These are phyloP conservation scores for Trichocladium antarcticum DNA, from an alignment of 495 filamentous ascomycete species.

Conservation along the genomic window DNA sequence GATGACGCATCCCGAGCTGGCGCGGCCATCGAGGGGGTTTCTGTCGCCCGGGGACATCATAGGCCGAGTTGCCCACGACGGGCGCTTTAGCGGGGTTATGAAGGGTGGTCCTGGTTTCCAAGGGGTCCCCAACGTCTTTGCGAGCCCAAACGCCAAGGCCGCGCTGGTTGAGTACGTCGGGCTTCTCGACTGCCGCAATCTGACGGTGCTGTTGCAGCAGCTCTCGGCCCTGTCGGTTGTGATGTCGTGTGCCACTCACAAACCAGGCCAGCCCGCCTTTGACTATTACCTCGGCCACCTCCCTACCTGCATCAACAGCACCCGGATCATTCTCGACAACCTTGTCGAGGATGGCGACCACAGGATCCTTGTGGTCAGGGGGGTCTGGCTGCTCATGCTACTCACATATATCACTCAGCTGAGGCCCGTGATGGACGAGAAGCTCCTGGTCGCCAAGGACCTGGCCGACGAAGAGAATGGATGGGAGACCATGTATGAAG, in stretches of 20 bases:
- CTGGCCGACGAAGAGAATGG: not conserved
- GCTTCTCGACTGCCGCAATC: constrained; percentile 17
- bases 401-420: constrained; percentile 26
- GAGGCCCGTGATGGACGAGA: constrained; percentile 18
- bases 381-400: constrained; percentile 23
- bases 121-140: constrained; percentile 12
- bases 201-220: constrained; percentile 10
- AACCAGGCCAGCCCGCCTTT: constrained; percentile 16
- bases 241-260: constrained; percentile 20
- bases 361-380: constrained; percentile 13
- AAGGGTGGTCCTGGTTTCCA: constrained; percentile 21
- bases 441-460: constrained; percentile 8
- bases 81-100: constrained; percentile 21
- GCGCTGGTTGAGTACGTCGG: constrained; percentile 21
- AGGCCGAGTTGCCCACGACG: constrained; percentile 18
- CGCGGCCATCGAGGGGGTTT: not conserved
- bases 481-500: constrained; percentile 13
- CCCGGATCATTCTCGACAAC: constrained; percentile 14
- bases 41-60: constrained; percentile 17
- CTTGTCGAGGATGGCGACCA: constrained; percentile 11
- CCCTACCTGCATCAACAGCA: constrained; percentile 17
- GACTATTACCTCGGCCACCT: constrained; percentile 23
- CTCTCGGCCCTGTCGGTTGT: constrained; percentile 16
- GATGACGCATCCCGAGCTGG: constrained; percentile 15
- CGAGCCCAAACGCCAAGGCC: constrained; percentile 6